Conservation (phyloP, 495 filamentous ascomycete genomes). For the Neurospora sp. region DNA sequence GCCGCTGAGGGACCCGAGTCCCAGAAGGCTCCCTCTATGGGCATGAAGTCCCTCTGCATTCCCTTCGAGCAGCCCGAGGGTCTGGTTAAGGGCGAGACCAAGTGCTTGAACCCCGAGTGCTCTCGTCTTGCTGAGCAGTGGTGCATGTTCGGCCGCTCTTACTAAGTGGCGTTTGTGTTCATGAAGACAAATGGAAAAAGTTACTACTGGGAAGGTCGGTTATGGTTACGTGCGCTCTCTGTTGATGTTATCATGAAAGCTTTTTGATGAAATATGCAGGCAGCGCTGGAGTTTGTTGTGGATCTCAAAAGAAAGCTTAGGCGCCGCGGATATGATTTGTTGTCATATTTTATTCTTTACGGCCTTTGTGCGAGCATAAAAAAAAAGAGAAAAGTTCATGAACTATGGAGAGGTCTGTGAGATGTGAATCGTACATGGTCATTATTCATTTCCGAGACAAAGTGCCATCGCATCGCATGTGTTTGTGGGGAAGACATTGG, state of each 20-base stretch:
- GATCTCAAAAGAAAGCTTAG: neutral
- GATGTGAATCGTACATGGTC: neutral
- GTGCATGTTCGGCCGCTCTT: conserved; percentile 75
- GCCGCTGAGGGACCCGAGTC: conserved; percentile 58
- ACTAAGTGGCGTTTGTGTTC: conserved; percentile 21
- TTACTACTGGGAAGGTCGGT: neutral
- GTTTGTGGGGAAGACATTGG: too few species aligned
- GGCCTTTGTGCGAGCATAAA: neutral
- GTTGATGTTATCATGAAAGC: neutral
- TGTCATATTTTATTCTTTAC: neutral
- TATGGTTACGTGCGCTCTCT: neutral
- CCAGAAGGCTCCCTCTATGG: conserved; percentile 81
- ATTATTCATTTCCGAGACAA: neutral
- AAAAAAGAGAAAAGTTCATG: neutral
- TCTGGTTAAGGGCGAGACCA: conserved; percentile 66
- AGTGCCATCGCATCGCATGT: neutral
- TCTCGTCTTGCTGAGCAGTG: conserved; percentile 60
- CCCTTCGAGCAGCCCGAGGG: conserved; percentile 90
- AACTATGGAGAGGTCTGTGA: neutral
- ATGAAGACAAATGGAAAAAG: neutral
- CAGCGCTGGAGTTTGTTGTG: neutral
- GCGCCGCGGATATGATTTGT: neutral
- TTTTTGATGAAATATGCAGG: neutral
- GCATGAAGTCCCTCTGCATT: conserved; percentile 95
- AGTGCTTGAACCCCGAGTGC: conserved; percentile 85